Evolutionary conservation across 345 rosid species (phyloP).

Genomic region (Combretum micranthum): DNA sequence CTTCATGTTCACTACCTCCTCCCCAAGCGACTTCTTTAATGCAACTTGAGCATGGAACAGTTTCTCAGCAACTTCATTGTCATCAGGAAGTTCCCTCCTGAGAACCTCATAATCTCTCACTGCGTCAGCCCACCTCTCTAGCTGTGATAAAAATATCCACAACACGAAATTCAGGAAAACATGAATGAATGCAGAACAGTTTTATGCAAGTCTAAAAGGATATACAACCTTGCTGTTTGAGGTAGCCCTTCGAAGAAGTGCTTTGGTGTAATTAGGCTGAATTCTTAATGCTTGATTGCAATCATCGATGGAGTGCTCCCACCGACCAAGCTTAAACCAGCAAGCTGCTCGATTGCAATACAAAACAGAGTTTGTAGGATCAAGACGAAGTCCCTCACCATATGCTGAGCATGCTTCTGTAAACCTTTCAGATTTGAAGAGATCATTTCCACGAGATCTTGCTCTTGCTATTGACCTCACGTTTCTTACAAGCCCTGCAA

Average conservation of each 20-base stretch:
- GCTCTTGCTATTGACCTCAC: conserved; percentile 66
- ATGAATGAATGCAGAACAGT: neutral
- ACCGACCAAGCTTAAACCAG: conserved; percentile 73
- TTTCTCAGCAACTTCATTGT: conserved; percentile 79
- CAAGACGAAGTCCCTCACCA: conserved; percentile 78
- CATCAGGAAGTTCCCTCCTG: conserved; percentile 70
- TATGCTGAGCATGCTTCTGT: conserved; percentile 95
- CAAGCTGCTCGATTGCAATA: conserved; percentile 88
- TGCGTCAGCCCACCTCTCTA: conserved; percentile 87
- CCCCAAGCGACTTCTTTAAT: conserved; percentile 86
- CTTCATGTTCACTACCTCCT: conserved; percentile 83
- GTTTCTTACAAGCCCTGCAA: conserved; percentile 47
- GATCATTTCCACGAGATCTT: conserved; percentile 79
- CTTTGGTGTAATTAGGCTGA: conserved; percentile 70
- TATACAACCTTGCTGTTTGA: conserved; percentile 63
- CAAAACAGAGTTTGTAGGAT: conserved; percentile 75
- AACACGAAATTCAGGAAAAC: conserved; percentile 4
- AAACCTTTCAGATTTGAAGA: conserved; percentile 89
- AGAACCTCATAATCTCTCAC: conserved; percentile 80
- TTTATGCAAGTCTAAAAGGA: too few species aligned
- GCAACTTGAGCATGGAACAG: conserved; percentile 93
- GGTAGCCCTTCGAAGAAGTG: conserved; percentile 85
- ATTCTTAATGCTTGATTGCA: conserved; percentile 65
- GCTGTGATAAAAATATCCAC: conserved; percentile 31
- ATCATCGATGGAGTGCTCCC: conserved; percentile 81